These are phyloP conservation scores for Globisporangium sylvaticum DNA, from an alignment of 352 stramenopile species.

Conservation along the genomic window DNA sequence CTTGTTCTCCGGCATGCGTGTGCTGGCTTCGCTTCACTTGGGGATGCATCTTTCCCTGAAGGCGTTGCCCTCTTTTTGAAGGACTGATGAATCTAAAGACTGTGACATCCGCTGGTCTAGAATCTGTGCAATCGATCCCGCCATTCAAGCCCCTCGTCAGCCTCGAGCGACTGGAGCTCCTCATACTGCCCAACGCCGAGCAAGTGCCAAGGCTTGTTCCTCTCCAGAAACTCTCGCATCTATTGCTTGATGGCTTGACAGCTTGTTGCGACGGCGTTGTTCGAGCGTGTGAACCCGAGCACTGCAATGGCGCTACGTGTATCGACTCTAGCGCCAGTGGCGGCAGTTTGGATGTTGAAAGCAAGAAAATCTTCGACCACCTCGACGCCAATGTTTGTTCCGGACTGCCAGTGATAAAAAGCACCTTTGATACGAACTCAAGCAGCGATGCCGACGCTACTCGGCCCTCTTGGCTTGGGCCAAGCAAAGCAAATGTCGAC, in stretches of 20 bases:
- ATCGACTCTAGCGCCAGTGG: not conserved
- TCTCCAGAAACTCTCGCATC: conserved; percentile 18
- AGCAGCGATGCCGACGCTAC: too few species aligned
- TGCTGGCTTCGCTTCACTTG: conserved; percentile 30
- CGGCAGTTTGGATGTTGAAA: too few species aligned
- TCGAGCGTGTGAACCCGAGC: conserved; percentile 15
- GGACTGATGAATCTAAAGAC: conserved; percentile 31
- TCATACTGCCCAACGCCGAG: conserved; percentile 10
- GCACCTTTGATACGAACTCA: too few species aligned
- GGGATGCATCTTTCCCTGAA: conserved; percentile 18
- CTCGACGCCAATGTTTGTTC: too few species aligned
- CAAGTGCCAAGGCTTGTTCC: conserved; percentile 22
- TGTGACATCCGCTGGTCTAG: conserved; percentile 21
- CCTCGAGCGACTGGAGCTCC: conserved; percentile 25
- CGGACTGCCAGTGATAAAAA: too few species aligned
- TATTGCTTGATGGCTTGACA: conserved; percentile 16
- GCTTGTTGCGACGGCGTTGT: conserved; percentile 36
- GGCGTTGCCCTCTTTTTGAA: conserved; percentile 23
- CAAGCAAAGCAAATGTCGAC: too few species aligned
- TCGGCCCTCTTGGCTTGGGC: too few species aligned
- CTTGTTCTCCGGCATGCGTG: conserved; percentile 25
- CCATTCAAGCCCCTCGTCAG: conserved; percentile 16
- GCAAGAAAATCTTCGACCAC: too few species aligned
- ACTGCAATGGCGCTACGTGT: not conserved
- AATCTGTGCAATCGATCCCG: conserved; percentile 16